phyloP scores from a whole-genome alignment of 108 stramenopile genomes.

The Stephanodiscus minutulus region DNA sequence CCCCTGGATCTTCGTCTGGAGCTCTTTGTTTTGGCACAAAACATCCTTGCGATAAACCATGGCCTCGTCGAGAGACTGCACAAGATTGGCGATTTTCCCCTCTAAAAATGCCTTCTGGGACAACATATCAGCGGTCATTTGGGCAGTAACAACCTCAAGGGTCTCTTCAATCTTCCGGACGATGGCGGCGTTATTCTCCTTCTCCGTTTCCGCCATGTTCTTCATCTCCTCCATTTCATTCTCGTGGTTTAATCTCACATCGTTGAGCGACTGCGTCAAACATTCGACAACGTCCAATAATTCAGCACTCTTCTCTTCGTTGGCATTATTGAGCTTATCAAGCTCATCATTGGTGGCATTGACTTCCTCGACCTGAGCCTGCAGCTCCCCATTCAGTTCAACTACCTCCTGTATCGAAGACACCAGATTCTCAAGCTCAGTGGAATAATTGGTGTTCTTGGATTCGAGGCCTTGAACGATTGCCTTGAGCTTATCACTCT shows the following conservation, averaged over 20 bases:
- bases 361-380: not conserved
- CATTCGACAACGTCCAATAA: not conserved
- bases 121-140: not conserved
- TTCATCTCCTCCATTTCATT: not conserved
- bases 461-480: not conserved
- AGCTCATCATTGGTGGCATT: not conserved
- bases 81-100: not conserved
- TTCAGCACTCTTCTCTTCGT: not conserved
- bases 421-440: not conserved
- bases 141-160: not conserved
- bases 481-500: not conserved
- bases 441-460: not conserved
- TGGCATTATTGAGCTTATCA: not conserved
- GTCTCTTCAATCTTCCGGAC: not conserved
- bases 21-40: not conserved
- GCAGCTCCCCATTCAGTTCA: not conserved
- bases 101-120: constrained; percentile 2
- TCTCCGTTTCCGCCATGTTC: not conserved
- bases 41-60: not conserved
- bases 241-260: not conserved
- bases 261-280: not conserved
- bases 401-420: not conserved
- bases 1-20: not conserved
- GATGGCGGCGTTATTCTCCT: not conserved
- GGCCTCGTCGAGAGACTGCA: not conserved